These are phyloP conservation scores for Saturnispora dispora DNA, from an alignment of 805 yeast species.

Conservation along the genomic window DNA sequence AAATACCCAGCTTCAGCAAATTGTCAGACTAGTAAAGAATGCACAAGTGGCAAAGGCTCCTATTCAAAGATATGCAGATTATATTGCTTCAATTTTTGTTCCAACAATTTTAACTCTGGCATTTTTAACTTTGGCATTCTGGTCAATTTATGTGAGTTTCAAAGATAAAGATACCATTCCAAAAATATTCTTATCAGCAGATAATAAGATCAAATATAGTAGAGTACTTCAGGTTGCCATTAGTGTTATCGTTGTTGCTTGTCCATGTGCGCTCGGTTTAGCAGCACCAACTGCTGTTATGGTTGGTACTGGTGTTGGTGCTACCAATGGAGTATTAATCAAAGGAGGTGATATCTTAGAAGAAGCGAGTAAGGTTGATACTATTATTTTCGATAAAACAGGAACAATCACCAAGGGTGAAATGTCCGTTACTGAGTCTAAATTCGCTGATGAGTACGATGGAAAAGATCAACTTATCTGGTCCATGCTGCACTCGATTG, in stretches of 20 bases:
- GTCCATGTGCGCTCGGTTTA: conserved; percentile 96
- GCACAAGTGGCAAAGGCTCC: conserved; percentile 90
- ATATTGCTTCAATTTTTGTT: conserved; percentile 76
- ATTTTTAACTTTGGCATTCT: conserved; percentile 51
- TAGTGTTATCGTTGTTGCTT: conserved; percentile 92
- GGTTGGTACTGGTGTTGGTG: conserved; percentile 98
- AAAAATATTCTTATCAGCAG: conserved; percentile 19
- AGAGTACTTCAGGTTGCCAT: conserved; percentile 61
- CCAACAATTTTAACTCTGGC: conserved; percentile 62
- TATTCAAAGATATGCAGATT: conserved; percentile 82
- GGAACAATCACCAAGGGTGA: conserved; percentile 88
- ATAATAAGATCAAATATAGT: conserved; percentile 17
- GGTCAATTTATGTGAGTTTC: conserved; percentile 37
- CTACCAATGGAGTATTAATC: conserved; percentile 76
- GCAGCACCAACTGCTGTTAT: conserved; percentile 98
- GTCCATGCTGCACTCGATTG: conserved; percentile 50
- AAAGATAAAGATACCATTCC: conserved; percentile 17
- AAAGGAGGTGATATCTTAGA: conserved; percentile 92
- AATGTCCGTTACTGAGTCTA: conserved; percentile 39
- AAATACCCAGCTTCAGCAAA: conserved; percentile 78
- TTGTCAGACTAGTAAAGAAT: conserved; percentile 75
- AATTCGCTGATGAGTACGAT: conserved; percentile 12
- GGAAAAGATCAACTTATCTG: conserved; percentile 31
- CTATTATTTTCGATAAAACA: conserved; percentile 85
- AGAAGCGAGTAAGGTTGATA: conserved; percentile 50